Percentiles rank a stretch among this genome's conserved stretches.
Evolutionary conservation across 192 early-diverging fungal species (phyloP).

Genomic region (Linnemannia exigua): DNA sequence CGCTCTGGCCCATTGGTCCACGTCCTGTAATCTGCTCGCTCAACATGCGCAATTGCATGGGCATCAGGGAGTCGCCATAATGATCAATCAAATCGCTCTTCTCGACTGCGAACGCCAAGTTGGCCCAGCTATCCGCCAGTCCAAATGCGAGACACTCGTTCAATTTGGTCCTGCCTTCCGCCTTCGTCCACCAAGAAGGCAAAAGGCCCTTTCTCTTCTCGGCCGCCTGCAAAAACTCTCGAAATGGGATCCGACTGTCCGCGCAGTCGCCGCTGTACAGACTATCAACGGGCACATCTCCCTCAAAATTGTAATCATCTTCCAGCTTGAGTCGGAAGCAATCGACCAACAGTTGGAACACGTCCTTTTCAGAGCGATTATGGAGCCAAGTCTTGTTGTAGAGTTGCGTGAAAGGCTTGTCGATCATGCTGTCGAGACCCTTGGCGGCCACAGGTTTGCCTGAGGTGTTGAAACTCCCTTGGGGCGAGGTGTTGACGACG

Average conservation of each 20-base stretch:
- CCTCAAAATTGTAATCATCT: slow-evolving; percentile 39
- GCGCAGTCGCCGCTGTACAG: slow-evolving; percentile 27
- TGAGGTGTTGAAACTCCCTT: slow-evolving; percentile 20
- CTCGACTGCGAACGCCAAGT: slow-evolving; percentile 11
- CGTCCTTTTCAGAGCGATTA: slow-evolving; percentile 30
- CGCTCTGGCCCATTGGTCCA: slow-evolving; percentile 27
- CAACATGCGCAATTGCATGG: slow-evolving; percentile 46
- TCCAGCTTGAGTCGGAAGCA: slow-evolving; percentile 33
- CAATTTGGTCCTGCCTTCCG: slow-evolving; percentile 19
- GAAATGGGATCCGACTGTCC: slow-evolving; percentile 13
- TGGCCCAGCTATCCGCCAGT: slow-evolving; percentile 21
- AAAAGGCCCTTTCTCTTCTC: slow-evolving; percentile 15
- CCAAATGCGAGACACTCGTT: slow-evolving; percentile 22
- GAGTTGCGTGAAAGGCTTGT: slow-evolving; percentile 25
- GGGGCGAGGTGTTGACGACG: slow-evolving; percentile 12
- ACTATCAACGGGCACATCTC: slow-evolving; percentile 14
- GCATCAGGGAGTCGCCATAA: slow-evolving; percentile 23
- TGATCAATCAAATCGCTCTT: slow-evolving; percentile 36
- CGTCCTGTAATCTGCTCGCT: slow-evolving; percentile 32
- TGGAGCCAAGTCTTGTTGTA: slow-evolving; percentile 23
- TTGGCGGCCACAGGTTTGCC: slow-evolving; percentile 17
- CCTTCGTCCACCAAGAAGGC: slow-evolving; percentile 32
- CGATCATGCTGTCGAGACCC: slow-evolving; percentile 13
- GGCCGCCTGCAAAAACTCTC: slow-evolving; percentile 15
- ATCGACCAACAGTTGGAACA: slow-evolving; percentile 36